Evolutionary conservation across 306 rosid species (phyloP), one percentile per base, ranked within the genome.

Genomic region (Glycine tomentella): DNA sequence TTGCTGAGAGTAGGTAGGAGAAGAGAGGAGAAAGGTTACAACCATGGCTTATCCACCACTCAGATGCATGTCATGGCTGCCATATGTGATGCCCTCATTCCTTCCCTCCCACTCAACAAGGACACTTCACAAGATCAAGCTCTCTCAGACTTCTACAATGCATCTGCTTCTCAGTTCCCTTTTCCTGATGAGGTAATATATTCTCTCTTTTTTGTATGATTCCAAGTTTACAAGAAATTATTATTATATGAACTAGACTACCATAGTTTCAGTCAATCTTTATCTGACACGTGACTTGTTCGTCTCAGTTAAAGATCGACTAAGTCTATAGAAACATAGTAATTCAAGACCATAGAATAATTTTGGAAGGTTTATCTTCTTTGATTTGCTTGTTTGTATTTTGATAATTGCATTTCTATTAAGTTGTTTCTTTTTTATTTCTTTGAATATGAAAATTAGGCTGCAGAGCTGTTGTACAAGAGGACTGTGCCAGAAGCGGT

Each of bases 101-200:
- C 99, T 84, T 81, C 99, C 0, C 45, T 91, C 14, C 81, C 87
- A 48, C 5, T 68, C 5, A 74, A 55, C 68, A 50, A 36, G 31
- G 31, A 81, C 38, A 50, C 9, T 69, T 79, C 86, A 52, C 58
- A 34, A 33, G 11, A 81, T 55, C 75, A 78, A 25, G 3, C 86
- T 31, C 89, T 87, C 62, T 83, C 31, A 4, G 40, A 85, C 45
- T 88, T 88, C 82, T 89, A 82, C 85, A n/a, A 3, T 57, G 66
- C 90, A 61, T 92, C 94, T 76, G 95, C 86, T 48, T 89, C 95
- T 75, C 88, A 85, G 7, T 3, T 72, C 31, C 91, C 99, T 14
- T 57, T 91, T 33, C 97, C 97, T 12, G 91, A 93, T 69, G 97
- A 95, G 97, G 97, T 91, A 25, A 25, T 25, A 25, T 25, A 25